These are phyloP conservation scores for Pseudogymnoascus sp. DNA, from an alignment of 2,329 filamentous ascomycete genomes.

Conservation along the genomic window DNA sequence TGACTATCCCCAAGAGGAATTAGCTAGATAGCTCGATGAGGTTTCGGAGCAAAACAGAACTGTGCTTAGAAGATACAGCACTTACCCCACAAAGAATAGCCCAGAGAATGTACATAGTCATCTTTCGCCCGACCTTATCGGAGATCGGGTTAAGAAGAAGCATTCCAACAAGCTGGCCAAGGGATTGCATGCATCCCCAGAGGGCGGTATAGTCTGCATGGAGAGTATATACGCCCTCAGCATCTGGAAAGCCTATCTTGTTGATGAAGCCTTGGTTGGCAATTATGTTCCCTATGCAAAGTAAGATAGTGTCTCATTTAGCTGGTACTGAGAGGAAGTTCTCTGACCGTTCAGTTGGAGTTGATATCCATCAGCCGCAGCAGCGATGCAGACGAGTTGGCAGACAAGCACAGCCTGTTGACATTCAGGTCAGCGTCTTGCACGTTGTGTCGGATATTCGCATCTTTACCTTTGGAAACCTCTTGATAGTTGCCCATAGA, in stretches of 20 bases:
- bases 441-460: neutral
- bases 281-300: conserved; percentile 14
- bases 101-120: conserved; percentile 29
- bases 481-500: neutral
- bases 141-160: conserved; percentile 25
- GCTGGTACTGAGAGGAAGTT: too few species aligned
- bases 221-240: conserved; percentile 21
- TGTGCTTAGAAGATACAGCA: too few species aligned
- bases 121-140: conserved; percentile 28
- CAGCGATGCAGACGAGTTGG: conserved; percentile 8
- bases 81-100: conserved; percentile 21
- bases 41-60: too few species aligned
- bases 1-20: conserved; percentile 18
- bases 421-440: neutral
- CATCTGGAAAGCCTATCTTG: conserved; percentile 16
- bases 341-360: conserved; percentile 8
- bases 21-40: conserved; percentile 11
- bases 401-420: conserved; percentile 8
- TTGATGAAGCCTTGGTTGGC: conserved; percentile 19
- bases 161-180: conserved; percentile 20
- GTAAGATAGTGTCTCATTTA: too few species aligned
- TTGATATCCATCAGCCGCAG: conserved; percentile 15
- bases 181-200: conserved; percentile 19
- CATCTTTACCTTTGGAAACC: neutral
- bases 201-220: conserved; percentile 11